Conservation (phyloP, 495 filamentous ascomycete genomes). For the Thermothielavioides terrestris region DNA sequence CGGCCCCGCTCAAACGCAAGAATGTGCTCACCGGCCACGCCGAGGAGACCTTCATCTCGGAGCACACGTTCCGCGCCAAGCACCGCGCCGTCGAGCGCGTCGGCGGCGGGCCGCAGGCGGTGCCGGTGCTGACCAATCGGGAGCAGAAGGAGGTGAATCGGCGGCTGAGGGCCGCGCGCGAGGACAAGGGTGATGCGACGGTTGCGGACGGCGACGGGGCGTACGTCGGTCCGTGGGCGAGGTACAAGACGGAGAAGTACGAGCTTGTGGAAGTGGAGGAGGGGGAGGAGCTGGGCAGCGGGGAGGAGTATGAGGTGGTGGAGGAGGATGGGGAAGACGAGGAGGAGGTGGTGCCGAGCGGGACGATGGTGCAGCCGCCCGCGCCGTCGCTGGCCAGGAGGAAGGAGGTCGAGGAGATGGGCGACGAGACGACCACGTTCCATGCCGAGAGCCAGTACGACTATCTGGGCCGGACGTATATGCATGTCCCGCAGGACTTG, state of each 20-base stretch:
- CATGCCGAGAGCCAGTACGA: conserved; percentile 76
- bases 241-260: conserved; percentile 58
- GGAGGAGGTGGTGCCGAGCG: conserved; percentile 47
- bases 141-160: conserved; percentile 59
- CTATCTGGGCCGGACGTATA: conserved; percentile 85
- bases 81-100: conserved; percentile 62
- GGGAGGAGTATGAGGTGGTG: conserved; percentile 73
- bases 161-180: conserved; percentile 57
- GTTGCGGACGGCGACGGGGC: conserved; percentile 77
- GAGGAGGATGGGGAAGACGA: conserved; percentile 48
- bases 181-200: conserved; percentile 73
- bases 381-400: conserved; percentile 49
- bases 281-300: conserved; percentile 52
- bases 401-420: conserved; percentile 48
- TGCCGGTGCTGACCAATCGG: conserved; percentile 25
- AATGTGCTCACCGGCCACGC: conserved; percentile 87
- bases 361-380: conserved; percentile 42
- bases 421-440: conserved; percentile 78
- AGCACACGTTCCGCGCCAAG: conserved; percentile 75
- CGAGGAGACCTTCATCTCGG: conserved; percentile 79
- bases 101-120: conserved; percentile 34
- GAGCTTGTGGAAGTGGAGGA: conserved; percentile 50
- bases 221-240: conserved; percentile 92
- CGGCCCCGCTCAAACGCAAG: conserved; percentile 54
- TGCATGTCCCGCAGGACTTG: conserved; percentile 94